Base-by-base conservation (phyloP, 768 basidiomycete species). In the Udeniomyces megalosporus region DNA sequence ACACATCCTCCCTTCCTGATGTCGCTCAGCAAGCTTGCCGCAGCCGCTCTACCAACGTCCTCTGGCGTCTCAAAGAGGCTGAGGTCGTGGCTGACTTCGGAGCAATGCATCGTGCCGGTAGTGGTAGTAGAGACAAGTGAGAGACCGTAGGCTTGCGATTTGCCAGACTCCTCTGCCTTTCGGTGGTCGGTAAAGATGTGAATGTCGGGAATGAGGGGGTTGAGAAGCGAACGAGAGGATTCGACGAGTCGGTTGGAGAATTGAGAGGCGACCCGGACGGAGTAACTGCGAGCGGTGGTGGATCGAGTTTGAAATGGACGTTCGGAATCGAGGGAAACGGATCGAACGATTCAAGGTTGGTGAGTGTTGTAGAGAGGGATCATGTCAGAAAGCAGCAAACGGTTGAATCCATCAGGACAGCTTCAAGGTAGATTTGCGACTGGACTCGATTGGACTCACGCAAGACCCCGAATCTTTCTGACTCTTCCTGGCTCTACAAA, bases 201-300 rank as follows among this genome's bases (percentile, higher is more conserved):
- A 31, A 96, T 91, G 71, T 99, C 95, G 42, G 95, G 93, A 62
- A 97, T 95, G 72, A 87, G 95, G 4, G 91, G 85, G 72, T 96
- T 97, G 48, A 99, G 77, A 26, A 99, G 79, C 2, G 88, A 91
- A 44, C 95, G 83, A 20, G 88, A 83, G 8, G 92, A 81, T 69
- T 96, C 93, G 54, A 99, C 95, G 84, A 97, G 89, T 44, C 95
- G 81, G 73, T 95, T 95, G 2, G 92, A 95, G 71, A 99, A 88
- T 71, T 97, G 92, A 26, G 95, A 95, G 67, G 84, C 93, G 10
- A 97, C 90, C 45, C 95, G 85, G 29, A 96, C 93, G 2, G 91
- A 88, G 74, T 96, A 92, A 7, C 91, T 95, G 69, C 15, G n/a
- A n/a, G n/a, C n/a, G n/a, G 68, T 45, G 66, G 65, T 51, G 24